Evolutionary conservation across 805 yeast species (phyloP).

Genomic region (Nakazawaea molendinolei): DNA sequence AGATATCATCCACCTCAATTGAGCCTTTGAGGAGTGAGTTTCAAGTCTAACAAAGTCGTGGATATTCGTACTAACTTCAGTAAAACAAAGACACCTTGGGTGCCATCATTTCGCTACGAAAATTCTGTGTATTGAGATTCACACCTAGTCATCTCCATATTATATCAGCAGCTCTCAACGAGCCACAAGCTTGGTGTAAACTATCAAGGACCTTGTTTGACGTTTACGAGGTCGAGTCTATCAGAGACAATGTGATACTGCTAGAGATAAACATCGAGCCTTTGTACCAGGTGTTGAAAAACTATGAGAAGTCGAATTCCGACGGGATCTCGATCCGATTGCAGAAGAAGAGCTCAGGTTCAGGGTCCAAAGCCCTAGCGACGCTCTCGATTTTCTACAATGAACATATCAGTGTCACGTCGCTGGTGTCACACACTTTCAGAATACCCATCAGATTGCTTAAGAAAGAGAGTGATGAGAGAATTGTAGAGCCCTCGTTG

Average conservation of each 20-base stretch:
- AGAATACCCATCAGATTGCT: conserved; percentile 66
- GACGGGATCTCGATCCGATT: conserved; percentile 45
- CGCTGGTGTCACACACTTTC: conserved; percentile 55
- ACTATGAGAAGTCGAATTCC: conserved; percentile 47
- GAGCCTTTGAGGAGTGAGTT: conserved; percentile 13
- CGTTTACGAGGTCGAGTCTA: conserved; percentile 43
- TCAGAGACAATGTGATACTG: conserved; percentile 46
- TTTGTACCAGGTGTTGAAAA: conserved; percentile 47
- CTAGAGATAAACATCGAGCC: conserved; percentile 61
- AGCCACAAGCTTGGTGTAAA: conserved; percentile 68
- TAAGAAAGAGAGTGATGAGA: conserved; percentile 44
- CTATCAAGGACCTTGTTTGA: conserved; percentile 40
- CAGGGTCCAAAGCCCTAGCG: conserved; percentile 32
- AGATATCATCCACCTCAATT: conserved; percentile 11
- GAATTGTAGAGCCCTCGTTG: conserved; percentile 58
- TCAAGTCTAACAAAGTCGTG: background rate
- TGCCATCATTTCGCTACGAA: conserved; percentile 46
- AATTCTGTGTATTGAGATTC: conserved; percentile 50
- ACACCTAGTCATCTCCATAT: conserved; percentile 41
- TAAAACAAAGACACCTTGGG: conserved; percentile 31
- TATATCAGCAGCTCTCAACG: conserved; percentile 44
- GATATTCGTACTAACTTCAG: conserved; percentile 17
- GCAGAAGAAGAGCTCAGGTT: conserved; percentile 33
- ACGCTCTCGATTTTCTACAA: conserved; percentile 50
- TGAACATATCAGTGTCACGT: conserved; percentile 33